These are phyloP conservation scores for Gentiana dahurica DNA, from an alignment of 257 asterid species.

Conservation along the genomic window DNA sequence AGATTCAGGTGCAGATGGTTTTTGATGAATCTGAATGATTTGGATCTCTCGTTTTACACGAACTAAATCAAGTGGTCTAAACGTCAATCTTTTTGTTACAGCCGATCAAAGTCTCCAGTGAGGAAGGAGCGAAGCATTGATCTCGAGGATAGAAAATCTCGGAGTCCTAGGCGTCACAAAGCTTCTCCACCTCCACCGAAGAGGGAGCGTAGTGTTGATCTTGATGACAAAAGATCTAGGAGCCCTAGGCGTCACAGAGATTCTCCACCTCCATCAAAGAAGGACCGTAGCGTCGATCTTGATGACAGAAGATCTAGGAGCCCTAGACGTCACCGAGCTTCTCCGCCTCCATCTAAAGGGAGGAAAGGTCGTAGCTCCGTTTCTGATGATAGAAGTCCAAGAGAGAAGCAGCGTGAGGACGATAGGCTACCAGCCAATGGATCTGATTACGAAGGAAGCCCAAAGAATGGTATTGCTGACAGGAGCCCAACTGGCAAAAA, in stretches of 20 bases:
- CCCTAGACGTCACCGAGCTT: constrained; percentile 30
- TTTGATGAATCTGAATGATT: too few species aligned
- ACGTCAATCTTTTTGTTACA: constrained; percentile 10
- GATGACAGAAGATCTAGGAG: constrained; percentile 44
- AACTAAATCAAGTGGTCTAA: too few species aligned
- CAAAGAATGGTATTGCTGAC: constrained; percentile 19
- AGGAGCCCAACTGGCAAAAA: constrained; percentile 36
- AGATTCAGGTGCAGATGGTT: too few species aligned
- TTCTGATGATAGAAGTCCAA: constrained; percentile 41
- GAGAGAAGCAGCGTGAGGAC: constrained; percentile 29
- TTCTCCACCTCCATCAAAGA: constrained; percentile 7
- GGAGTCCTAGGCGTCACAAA: constrained; percentile 35
- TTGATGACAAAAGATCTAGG: constrained; percentile 35
- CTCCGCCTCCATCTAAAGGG: constrained; percentile 32
- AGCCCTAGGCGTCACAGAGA: too few species aligned
- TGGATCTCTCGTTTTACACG: not conserved
- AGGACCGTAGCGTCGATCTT: constrained; percentile 33
- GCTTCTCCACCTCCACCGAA: constrained; percentile 31
- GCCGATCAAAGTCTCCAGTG: constrained; percentile 43
- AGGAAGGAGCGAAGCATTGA: constrained; percentile 39
- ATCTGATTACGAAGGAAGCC: constrained; percentile 30
- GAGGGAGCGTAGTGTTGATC: constrained; percentile 30
- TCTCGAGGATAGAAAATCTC: constrained; percentile 30
- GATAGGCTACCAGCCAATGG: constrained; percentile 26
- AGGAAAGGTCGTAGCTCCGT: constrained; percentile 26